These are phyloP conservation scores for Plantago major DNA, from an alignment of 257 asterid species.

Conservation along the genomic window DNA sequence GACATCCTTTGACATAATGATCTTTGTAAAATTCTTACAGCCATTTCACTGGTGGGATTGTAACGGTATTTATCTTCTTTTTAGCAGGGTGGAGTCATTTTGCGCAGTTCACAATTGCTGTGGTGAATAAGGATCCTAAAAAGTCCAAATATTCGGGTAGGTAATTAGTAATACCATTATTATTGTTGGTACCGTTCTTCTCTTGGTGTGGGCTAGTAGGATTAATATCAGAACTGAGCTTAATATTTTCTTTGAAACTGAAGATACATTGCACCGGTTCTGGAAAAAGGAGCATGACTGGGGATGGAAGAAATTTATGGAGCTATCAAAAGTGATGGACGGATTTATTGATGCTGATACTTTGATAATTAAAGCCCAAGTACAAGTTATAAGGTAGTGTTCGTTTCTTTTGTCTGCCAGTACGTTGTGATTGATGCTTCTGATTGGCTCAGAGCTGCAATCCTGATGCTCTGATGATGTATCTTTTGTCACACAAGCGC, in stretches of 20 bases:
- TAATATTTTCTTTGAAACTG: constrained; percentile 17
- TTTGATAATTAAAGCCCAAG: constrained; percentile 87
- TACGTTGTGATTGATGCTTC: neutral
- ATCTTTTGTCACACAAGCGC: no score
- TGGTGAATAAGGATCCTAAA: constrained; percentile 91
- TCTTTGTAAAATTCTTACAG: neutral
- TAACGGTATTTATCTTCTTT: constrained; percentile 11
- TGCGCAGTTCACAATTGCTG: constrained; percentile 94
- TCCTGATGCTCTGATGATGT: no score
- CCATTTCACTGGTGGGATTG: constrained; percentile 8
- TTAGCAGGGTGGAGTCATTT: constrained; percentile 90
- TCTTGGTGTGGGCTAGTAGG: no score
- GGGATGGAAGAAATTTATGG: constrained; percentile 99
- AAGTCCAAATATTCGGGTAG: constrained; percentile 91
- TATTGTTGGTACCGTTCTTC: neutral
- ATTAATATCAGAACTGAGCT: neutral
- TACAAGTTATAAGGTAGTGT: constrained; percentile 83
- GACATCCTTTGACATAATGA: constrained; percentile 2
- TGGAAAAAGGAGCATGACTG: constrained; percentile 98
- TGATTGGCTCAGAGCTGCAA: no score
- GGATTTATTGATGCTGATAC: constrained; percentile 89
- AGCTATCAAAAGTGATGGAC: constrained; percentile 76
- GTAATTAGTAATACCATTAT: constrained; percentile 1
- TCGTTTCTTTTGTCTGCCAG: neutral
- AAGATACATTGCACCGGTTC: constrained; percentile 92